Evolutionary conservation across 169 alveolate genomes (phyloP), one percentile per base, ranked within the genome.

Genomic region (Hepatocystis sp.): DNA sequence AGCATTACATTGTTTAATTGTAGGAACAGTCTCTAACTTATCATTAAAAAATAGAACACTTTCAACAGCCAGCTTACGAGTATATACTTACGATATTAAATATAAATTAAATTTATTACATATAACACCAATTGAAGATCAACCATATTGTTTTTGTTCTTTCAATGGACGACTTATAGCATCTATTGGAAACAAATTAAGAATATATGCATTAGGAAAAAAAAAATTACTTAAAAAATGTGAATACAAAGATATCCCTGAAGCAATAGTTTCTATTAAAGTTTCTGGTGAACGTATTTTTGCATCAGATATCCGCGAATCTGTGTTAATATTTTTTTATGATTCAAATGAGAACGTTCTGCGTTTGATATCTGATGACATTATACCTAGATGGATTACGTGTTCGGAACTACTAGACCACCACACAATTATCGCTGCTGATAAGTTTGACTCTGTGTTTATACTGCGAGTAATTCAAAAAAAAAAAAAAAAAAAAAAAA

Each of bases 121-220:
- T 84, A 91, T 94, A 88, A 97, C 99, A 7, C 96, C 95, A 13
- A 93, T 96, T 11, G 98, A 96, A 66, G 99, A 96, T 39, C 92
- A 96, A 53, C 97, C 99, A 10, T 91, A 93, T 51, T 97, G 98
- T n/a, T 85, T 98, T 30, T 91, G 94, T 30, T 96, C 98, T 19
- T 96, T 93, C 90, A 96, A 97, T 52, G 99, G 98, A 11, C 94
- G 97, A 93, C 81, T 98, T 58, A 85, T 97, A 60, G 98, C 96
- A 40, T 98, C 99, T 0, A 95, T 97, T 66, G 99, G 99, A 23
- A 90, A 91, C 46, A 94, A 93, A 46, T 85, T 98, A 56, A 95
- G 99, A 76, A 92, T 98, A 52, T 98, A 98, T 92, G 98, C 99
- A 53, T 76, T 98, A 67, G 99, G 99, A 0, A 97, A 96, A 93